Evolutionary conservation across 768 basidiomycete species (phyloP), one percentile per base, ranked within the genome.

Genomic region (Cytidiella melzeri): DNA sequence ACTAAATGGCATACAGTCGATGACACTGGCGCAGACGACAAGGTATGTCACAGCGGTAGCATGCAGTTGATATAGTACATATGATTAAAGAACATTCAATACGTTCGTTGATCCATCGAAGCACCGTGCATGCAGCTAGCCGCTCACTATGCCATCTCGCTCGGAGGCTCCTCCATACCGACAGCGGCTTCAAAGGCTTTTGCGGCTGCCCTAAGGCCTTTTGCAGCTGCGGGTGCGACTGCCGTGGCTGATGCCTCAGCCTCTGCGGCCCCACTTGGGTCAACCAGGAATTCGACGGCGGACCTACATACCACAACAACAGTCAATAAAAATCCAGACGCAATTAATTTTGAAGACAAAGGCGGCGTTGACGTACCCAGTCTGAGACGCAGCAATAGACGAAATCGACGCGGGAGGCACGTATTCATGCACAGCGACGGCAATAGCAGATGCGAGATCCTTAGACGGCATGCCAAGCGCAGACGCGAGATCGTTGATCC

Each of bases 371-470:
- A 55, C 61, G 41, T 52, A 64, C 51, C 66, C 66, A 0, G 76
- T 77, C 58, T 76, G 74, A 43, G 67, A 67, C 25, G 71, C 72
- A 1, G 74, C 73, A 4, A 83, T 64, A 1, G 77, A 80, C 7
- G 79, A 75, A 44, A 85, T 61, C 30, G 76, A 81, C 5, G 78
- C 80, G 9, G 77, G 75, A 1, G 84, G 81, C 9, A 85, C 75
- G 52, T 80, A 64, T 25, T 79, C 70, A 54, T 73, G 71, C 25
- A 83, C 78, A 0, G 78, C 81, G 42, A 68, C 71, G 0, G 80
- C 81, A 42, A 87, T 79, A 0, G 84, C 86, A 15, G 69, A 71
- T 2, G 85, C 83, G 1, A 88, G 67, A 30, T 83, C 79, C 36
- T 68, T 65, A 13, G 80, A 70, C 0, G 78, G 73, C 57, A 87